phyloP scores from a whole-genome alignment of 73 alveolate species.

The Durusdinium trenchii region DNA sequence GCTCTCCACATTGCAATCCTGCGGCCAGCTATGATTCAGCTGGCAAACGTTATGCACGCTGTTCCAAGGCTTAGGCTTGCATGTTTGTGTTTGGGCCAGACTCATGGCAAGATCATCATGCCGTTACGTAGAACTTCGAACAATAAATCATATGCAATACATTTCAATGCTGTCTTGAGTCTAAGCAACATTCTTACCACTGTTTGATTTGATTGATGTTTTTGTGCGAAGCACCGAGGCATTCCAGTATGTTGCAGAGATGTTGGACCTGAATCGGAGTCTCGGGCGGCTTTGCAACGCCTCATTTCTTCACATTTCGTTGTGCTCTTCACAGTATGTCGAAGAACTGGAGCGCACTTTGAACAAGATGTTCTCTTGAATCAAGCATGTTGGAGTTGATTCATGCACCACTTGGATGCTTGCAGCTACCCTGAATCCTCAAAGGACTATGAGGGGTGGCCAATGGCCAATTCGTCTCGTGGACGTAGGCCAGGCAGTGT shows the following conservation, averaged over 20 bases:
- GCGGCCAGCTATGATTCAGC: too few species aligned
- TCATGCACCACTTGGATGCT: neutral
- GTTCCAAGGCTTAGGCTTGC: too few species aligned
- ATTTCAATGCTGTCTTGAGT: too few species aligned
- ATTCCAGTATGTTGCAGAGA: constrained; percentile 28
- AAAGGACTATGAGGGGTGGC: constrained; percentile 28
- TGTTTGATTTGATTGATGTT: too few species aligned
- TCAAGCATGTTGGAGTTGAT: neutral
- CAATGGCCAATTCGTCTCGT: constrained; percentile 28
- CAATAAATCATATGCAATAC: too few species aligned
- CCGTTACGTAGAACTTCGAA: too few species aligned
- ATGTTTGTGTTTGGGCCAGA: too few species aligned
- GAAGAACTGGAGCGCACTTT: neutral
- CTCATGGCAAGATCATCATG: too few species aligned
- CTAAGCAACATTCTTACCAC: too few species aligned
- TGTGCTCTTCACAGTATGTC: neutral
- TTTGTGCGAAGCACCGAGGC: too few species aligned
- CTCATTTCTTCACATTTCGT: neutral
- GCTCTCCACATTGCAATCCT: constrained; percentile 61
- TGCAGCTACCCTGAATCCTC: too few species aligned
- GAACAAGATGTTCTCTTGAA: neutral
- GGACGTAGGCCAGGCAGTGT: constrained; percentile 37
- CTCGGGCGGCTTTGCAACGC: neutral
- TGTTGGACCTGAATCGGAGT: constrained; percentile 62
- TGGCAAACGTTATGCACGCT: too few species aligned